Conservation (phyloP, 306 rosid species). For the Argentina anserina region DNA sequence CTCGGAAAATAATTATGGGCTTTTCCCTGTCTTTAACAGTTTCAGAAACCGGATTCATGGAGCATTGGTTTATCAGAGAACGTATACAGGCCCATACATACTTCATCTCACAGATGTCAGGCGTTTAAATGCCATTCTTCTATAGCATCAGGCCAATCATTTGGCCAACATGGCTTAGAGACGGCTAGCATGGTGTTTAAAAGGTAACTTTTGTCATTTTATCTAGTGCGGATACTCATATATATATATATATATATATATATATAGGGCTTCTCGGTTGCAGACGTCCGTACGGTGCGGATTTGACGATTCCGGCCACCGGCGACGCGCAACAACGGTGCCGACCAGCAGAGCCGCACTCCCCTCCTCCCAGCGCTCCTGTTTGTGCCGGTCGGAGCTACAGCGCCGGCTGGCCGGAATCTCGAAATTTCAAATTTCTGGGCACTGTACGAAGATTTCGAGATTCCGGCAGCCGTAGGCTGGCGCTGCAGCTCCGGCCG, state of each 20-base stretch:
- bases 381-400: no score
- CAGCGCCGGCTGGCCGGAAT: no score
- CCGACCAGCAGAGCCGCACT: no score
- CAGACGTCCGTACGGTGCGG: no score
- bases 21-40: conserved; percentile 37
- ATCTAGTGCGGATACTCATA: neutral
- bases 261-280: no score
- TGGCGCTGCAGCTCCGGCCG: no score
- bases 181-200: conserved; percentile 46
- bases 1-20: neutral
- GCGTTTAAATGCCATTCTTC: conserved; percentile 63
- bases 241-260: neutral
- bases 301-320: no score
- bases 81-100: conserved; percentile 39
- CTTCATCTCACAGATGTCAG: conserved; percentile 44
- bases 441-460: no score
- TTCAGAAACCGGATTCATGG: conserved; percentile 43
- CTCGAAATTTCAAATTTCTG: no score
- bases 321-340: no score
- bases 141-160: conserved; percentile 39
- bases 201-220: conserved; percentile 42
- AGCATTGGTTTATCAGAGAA: conserved; percentile 32
- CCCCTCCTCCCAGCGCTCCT: no score
- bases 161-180: conserved; percentile 42
- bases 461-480: no score